These are phyloP conservation scores for Penicillium argentinense DNA, from an alignment of 495 filamentous ascomycete species.

Conservation along the genomic window DNA sequence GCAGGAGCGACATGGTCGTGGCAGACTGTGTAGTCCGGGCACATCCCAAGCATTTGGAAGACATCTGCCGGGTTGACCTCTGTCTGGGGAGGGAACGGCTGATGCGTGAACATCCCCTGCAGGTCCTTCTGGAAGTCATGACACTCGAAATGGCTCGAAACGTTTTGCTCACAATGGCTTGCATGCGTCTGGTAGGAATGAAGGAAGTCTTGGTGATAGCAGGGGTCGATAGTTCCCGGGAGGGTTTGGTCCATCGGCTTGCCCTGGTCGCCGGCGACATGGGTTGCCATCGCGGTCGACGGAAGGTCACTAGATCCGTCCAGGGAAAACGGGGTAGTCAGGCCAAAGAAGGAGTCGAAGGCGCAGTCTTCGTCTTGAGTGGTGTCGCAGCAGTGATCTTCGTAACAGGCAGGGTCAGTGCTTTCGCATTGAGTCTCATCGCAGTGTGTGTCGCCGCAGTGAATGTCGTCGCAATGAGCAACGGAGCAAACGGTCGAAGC, in stretches of 20 bases:
- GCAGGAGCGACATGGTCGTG: constrained; percentile 29
- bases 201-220: constrained; percentile 26
- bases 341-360: constrained; percentile 38
- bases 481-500: constrained; percentile 40
- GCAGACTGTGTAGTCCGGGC: constrained; percentile 34
- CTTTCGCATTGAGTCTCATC: constrained; percentile 31
- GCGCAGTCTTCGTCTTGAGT: constrained; percentile 25
- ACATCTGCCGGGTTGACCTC: constrained; percentile 41
- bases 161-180: constrained; percentile 36
- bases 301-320: constrained; percentile 32
- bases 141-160: constrained; percentile 32
- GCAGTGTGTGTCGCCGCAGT: constrained; percentile 30
- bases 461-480: constrained; percentile 33
- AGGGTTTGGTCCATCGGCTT: constrained; percentile 24
- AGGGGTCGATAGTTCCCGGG: constrained; percentile 15
- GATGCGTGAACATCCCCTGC: constrained; percentile 23
- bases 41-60: constrained; percentile 45
- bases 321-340: constrained; percentile 31
- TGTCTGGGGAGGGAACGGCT: constrained; percentile 26
- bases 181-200: constrained; percentile 30
- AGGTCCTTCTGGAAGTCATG: constrained; percentile 36
- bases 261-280: constrained; percentile 14
- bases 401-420: constrained; percentile 41
- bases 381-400: constrained; percentile 39
- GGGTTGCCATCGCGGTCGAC: constrained; percentile 17